phyloP scores from a whole-genome alignment of 2,329 filamentous ascomycete genomes.

The Ilyonectria robusta region DNA sequence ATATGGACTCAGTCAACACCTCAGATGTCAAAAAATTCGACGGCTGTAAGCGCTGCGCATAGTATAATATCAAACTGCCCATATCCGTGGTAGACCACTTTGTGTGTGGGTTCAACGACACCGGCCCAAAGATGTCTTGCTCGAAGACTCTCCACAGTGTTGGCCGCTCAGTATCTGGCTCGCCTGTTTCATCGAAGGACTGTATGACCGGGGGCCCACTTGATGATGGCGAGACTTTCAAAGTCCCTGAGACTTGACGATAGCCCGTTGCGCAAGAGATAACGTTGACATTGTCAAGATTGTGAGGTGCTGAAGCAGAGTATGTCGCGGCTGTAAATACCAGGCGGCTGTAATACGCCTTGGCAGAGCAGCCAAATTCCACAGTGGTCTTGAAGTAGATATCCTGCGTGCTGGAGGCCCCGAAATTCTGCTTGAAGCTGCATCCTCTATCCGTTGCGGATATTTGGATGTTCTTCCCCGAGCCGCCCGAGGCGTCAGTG shows the following conservation, averaged over 20 bases:
- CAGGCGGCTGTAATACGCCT: slow-evolving; percentile 29
- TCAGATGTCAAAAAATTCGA: slow-evolving; percentile 8
- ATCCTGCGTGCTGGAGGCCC: slow-evolving; percentile 8
- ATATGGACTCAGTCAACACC: slow-evolving; percentile 15
- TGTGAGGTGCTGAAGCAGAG: slow-evolving; percentile 15
- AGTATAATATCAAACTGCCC: slow-evolving; percentile 26
- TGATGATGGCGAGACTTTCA: slow-evolving; percentile 9
- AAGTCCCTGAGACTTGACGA: slow-evolving; percentile 13
- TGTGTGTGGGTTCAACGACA: slow-evolving; percentile 24
- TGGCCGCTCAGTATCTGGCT: slow-evolving; percentile 19
- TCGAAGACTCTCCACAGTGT: slow-evolving; percentile 31
- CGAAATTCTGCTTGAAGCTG: slow-evolving; percentile 29
- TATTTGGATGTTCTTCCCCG: slow-evolving; percentile 1
- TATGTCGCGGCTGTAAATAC: slow-evolving; percentile 28
- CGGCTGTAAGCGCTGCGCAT: slow-evolving; percentile 15
- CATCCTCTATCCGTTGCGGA: slow-evolving; percentile 25
- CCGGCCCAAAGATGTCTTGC: slow-evolving; percentile 22
- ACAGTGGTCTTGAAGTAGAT: slow-evolving; percentile 30
- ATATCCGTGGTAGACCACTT: slow-evolving; percentile 27
- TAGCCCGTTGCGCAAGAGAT: slow-evolving; percentile 32
- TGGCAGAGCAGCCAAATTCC: slow-evolving; percentile 20
- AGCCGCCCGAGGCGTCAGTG: background rate
- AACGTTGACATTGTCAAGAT: slow-evolving; percentile 22
- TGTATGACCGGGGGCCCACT: background rate
- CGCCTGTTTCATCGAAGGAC: slow-evolving; percentile 17